Evolutionary conservation across 73 alveolate genomes (phyloP).

Genomic region (Durusdinium trenchii): DNA sequence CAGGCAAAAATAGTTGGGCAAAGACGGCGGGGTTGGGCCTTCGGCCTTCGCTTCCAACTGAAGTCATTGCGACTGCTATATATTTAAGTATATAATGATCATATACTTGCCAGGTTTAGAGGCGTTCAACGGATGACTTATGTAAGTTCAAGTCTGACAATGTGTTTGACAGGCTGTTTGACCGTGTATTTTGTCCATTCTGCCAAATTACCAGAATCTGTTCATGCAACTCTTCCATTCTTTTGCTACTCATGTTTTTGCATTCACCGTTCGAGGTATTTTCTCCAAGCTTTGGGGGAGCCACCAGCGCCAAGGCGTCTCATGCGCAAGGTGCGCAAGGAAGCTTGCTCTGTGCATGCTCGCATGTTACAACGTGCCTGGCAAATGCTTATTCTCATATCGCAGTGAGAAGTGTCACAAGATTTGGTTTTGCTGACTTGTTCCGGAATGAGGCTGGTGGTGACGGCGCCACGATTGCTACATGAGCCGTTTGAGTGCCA

Average conservation of each 20-base stretch:
- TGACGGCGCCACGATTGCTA: too few relatives aligned
- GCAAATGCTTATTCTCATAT: neutral
- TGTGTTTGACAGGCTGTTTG: neutral
- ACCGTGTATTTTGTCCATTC: neutral
- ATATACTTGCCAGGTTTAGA: too few relatives aligned
- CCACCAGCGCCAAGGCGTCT: conserved; percentile 84
- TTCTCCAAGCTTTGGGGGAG: conserved; percentile 72
- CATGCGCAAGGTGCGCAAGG: conserved; percentile 25
- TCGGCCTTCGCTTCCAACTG: too few relatives aligned
- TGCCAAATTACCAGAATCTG: neutral
- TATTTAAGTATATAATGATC: too few relatives aligned
- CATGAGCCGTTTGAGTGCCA: too few relatives aligned
- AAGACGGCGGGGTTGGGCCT: too few relatives aligned
- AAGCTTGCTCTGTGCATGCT: neutral
- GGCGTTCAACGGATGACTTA: too few relatives aligned
- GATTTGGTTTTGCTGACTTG: neutral
- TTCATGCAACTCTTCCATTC: neutral
- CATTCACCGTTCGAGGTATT: conserved; percentile 14
- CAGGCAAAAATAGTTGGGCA: too few relatives aligned
- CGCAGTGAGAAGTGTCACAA: neutral
- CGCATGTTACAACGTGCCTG: neutral
- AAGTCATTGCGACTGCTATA: too few relatives aligned
- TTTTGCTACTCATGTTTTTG: neutral
- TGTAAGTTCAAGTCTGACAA: too few relatives aligned
- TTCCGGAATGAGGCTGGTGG: neutral